Percentiles rank a stretch among this genome's conserved stretches.
Evolutionary conservation across 2,329 filamentous ascomycete species (phyloP).

Genomic region (Biscogniauxia sp.): DNA sequence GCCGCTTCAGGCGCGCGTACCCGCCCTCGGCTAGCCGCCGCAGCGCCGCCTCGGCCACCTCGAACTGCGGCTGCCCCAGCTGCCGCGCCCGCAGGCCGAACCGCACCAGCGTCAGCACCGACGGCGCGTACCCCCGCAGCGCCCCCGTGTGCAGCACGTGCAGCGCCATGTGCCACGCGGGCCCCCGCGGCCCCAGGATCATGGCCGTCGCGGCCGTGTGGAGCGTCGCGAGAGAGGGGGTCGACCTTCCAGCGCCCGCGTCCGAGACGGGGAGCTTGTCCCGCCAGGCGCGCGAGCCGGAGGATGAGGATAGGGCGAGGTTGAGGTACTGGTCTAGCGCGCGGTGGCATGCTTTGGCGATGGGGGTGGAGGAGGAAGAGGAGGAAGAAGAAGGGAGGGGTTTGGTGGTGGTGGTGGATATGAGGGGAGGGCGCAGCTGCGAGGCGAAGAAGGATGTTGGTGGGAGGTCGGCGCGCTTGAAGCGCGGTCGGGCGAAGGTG

Average conservation of each 20-base stretch:
- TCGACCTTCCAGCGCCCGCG: slow-evolving; percentile 7
- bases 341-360: background rate
- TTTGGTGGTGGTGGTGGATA: no score
- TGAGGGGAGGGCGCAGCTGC: slow-evolving; percentile 4
- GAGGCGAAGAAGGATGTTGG: slow-evolving; percentile 25
- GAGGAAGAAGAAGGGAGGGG: no score
- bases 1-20: no score
- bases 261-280: background rate
- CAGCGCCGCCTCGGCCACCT: slow-evolving; percentile 20
- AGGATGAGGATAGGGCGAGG: background rate
- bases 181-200: slow-evolving; percentile 4
- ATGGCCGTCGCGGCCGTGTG: slow-evolving; percentile 34
- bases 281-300: background rate
- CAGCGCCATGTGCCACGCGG: slow-evolving; percentile 22
- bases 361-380: slow-evolving; percentile 18
- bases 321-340: background rate
- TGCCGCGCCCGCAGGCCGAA: slow-evolving; percentile 15
- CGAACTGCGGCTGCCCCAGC: slow-evolving; percentile 19
- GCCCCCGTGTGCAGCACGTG: slow-evolving; percentile 37
- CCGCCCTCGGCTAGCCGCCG: slow-evolving; percentile 6
- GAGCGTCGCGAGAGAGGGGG: slow-evolving; percentile 20
- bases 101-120: slow-evolving; percentile 33
- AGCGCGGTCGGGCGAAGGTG: slow-evolving; percentile 18
- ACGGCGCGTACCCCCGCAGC: slow-evolving; percentile 34
- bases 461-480: slow-evolving; percentile 30